A percentile compares a stretch with the other conserved stretches of the same genome.
phyloP scores from a whole-genome alignment of 257 asterid genomes.

The Avicennia marina region DNA sequence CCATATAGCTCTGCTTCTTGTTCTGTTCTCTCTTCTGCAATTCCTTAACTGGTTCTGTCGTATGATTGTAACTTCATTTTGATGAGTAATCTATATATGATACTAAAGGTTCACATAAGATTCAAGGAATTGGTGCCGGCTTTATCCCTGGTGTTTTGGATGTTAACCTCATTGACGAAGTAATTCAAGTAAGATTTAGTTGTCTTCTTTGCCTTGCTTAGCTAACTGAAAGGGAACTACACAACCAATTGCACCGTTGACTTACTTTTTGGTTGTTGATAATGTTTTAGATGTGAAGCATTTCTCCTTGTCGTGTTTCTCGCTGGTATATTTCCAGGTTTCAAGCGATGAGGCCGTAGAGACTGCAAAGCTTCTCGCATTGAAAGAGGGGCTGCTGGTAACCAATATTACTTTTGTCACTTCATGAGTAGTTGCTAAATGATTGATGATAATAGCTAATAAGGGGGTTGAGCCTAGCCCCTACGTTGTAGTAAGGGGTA shows the following conservation, averaged over 20 bases:
- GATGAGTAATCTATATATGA: slow-evolving; percentile 14
- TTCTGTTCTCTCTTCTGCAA: too few relatives aligned
- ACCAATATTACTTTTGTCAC: slow-evolving; percentile 4
- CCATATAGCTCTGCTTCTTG: too few relatives aligned
- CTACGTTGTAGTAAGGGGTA: too few relatives aligned
- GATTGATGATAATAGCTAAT: neutral
- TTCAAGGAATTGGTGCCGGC: slow-evolving; percentile 99
- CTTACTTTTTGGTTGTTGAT: neutral
- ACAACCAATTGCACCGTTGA: neutral
- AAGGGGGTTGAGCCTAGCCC: too few relatives aligned
- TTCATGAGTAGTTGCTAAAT: neutral
- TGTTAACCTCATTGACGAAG: slow-evolving; percentile 73
- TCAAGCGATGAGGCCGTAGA: slow-evolving; percentile 91
- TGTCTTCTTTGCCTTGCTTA: neutral
- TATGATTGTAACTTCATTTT: slow-evolving; percentile 8
- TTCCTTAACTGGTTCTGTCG: too few relatives aligned
- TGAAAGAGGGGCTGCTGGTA: slow-evolving; percentile 86
- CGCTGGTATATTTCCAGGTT: slow-evolving; percentile 35
- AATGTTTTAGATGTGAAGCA: neutral
- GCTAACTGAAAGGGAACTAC: neutral
- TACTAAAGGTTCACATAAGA: slow-evolving; percentile 85
- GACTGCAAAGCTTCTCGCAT: slow-evolving; percentile 86
- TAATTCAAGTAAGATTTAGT: slow-evolving; percentile 62
- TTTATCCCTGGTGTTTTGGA: slow-evolving; percentile 84
- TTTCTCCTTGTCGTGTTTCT: neutral